Percentiles rank a stretch among this genome's conserved stretches.
Evolutionary conservation across 2,329 filamentous ascomycete genomes (phyloP).

Genomic region (Aspergillus brasiliensis): DNA sequence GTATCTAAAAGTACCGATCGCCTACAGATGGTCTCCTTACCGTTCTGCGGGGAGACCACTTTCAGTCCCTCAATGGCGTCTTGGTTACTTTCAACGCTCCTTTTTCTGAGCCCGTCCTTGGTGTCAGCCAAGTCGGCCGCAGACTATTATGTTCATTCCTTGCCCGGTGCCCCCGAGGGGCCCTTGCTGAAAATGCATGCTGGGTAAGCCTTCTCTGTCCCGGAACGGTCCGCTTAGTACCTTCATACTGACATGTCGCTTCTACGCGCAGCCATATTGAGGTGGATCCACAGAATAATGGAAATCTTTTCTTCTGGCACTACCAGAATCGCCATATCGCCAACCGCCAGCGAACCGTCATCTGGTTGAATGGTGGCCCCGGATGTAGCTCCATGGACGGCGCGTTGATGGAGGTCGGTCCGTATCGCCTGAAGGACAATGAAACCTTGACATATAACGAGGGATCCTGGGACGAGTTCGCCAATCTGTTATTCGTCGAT

Average conservation of each 20-base stretch:
- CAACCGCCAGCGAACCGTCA: constrained; percentile 82
- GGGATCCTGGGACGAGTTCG: constrained; percentile 98
- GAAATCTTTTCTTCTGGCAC: constrained; percentile 98
- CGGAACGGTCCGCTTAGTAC: neutral
- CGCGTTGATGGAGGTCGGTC: constrained; percentile 93
- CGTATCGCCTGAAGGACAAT: constrained; percentile 80
- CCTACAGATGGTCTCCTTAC: constrained; percentile 24
- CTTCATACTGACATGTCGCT: neutral
- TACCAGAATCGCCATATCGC: constrained; percentile 95
- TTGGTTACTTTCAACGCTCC: constrained; percentile 30
- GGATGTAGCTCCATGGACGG: constrained; percentile 98
- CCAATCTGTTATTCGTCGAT: constrained; percentile 94
- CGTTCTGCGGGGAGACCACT: constrained; percentile 17
- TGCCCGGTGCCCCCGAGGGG: constrained; percentile 80
- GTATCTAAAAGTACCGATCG: neutral
- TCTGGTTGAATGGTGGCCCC: constrained; percentile 96
- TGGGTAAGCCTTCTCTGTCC: constrained; percentile 63
- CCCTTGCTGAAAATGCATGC: constrained; percentile 95
- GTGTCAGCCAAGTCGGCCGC: constrained; percentile 61
- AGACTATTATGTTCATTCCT: constrained; percentile 84
- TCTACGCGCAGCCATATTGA: constrained; percentile 74
- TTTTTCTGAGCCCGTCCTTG: constrained; percentile 27
- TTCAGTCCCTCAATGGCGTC: constrained; percentile 21
- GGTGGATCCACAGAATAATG: constrained; percentile 79
- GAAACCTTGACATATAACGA: constrained; percentile 76